phyloP scores from a whole-genome alignment of 2,329 filamentous ascomycete genomes.

The Alternaria viburni region DNA sequence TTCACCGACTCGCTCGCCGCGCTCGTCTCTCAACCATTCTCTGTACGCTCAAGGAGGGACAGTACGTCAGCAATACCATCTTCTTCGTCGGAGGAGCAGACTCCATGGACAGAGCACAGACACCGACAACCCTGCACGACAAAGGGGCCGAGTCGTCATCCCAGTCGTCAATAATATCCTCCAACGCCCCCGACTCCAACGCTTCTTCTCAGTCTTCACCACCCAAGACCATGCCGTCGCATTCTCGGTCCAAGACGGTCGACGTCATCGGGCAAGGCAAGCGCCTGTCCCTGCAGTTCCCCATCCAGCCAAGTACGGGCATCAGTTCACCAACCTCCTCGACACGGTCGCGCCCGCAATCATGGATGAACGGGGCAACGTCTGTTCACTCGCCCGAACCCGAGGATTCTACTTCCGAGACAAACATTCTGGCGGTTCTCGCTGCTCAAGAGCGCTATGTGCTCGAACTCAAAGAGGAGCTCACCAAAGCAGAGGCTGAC shows the following conservation, averaged over 20 bases:
- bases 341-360: constrained; percentile 47
- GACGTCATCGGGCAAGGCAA: constrained; percentile 49
- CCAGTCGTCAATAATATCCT: constrained; percentile 14
- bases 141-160: constrained; percentile 27
- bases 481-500: constrained; percentile 81
- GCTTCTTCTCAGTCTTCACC: constrained; percentile 16
- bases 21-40: constrained; percentile 32
- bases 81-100: constrained; percentile 27
- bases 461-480: constrained; percentile 87
- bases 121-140: constrained; percentile 37
- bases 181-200: constrained; percentile 19
- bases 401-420: constrained; percentile 31
- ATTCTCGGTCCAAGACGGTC: constrained; percentile 43
- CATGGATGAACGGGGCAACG: constrained; percentile 46
- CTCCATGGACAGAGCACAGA: constrained; percentile 40
- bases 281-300: constrained; percentile 57
- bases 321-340: constrained; percentile 41
- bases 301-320: constrained; percentile 51
- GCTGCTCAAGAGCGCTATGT: constrained; percentile 91
- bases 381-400: constrained; percentile 35
- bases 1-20: constrained; percentile 44
- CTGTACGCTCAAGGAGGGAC: constrained; percentile 28
- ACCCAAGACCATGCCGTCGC: constrained; percentile 28
- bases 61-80: constrained; percentile 29
- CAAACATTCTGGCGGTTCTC: constrained; percentile 79